phyloP scores from a whole-genome alignment of 83 land plant species.

The Thuja plicata region DNA sequence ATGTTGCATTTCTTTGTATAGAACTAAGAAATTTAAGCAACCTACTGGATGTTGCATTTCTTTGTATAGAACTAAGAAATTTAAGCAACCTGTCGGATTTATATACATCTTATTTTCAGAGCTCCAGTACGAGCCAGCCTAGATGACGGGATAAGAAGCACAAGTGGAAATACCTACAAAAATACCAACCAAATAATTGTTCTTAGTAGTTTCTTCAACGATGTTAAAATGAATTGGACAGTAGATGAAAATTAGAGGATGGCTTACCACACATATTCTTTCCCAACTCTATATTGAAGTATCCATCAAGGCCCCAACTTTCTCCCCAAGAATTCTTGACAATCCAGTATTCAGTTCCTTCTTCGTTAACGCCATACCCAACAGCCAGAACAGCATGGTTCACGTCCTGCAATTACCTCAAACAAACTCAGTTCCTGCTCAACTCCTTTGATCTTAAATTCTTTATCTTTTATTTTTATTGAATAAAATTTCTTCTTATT shows the following conservation, averaged over 20 bases:
- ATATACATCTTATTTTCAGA: not conserved
- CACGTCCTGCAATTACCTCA: slow-evolving; percentile 71
- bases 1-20: not conserved
- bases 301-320: slow-evolving; percentile 86
- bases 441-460: not conserved
- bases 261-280: slow-evolving; percentile 99
- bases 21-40: not conserved
- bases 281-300: slow-evolving; percentile 93
- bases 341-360: slow-evolving; percentile 86
- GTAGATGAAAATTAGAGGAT: not conserved
- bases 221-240: not conserved
- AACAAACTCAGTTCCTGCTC: not conserved
- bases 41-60: not conserved
- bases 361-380: slow-evolving; percentile 76
- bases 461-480: too few species aligned
- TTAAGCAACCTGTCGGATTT: not conserved
- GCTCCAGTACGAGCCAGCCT: not conserved
- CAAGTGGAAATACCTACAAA: slow-evolving; percentile 12
- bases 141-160: slow-evolving; percentile 9
- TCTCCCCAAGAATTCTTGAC: slow-evolving; percentile 97
- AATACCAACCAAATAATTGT: not conserved
- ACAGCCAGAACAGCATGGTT: slow-evolving; percentile 99
- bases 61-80: not conserved
- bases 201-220: not conserved
- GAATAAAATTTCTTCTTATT: too few species aligned